These are phyloP conservation scores for Tricholoma furcatifolium DNA, from an alignment of 768 basidiomycete species.

Conservation along the genomic window DNA sequence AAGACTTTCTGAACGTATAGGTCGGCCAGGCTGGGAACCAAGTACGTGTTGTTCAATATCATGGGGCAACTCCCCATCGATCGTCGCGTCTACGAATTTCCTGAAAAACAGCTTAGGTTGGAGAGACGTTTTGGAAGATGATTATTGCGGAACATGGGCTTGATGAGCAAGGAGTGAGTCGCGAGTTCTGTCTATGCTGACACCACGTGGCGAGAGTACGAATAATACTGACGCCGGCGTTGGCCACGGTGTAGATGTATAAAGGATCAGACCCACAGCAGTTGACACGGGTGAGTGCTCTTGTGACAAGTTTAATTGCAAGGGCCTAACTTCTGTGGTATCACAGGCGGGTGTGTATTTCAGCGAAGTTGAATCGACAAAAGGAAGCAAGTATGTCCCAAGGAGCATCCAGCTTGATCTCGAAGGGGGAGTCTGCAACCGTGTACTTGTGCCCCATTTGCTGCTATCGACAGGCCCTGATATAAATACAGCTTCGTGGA, in stretches of 20 bases:
- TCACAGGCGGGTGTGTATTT: constrained; percentile 80
- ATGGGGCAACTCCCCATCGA: constrained; percentile 34
- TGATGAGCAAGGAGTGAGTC: constrained; percentile 62
- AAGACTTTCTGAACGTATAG: constrained; percentile 34
- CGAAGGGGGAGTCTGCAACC: constrained; percentile 83
- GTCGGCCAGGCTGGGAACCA: constrained; percentile 70
- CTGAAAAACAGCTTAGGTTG: constrained; percentile 44
- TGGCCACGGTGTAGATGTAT: constrained; percentile 48
- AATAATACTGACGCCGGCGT: background rate
- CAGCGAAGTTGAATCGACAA: constrained; percentile 56
- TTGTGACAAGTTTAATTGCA: background rate
- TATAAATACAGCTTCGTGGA: constrained; percentile 50
- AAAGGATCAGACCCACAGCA: constrained; percentile 72
- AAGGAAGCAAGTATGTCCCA: constrained; percentile 76
- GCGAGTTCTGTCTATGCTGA: constrained; percentile 2
- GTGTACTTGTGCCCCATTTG: constrained; percentile 40
- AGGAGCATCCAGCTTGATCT: constrained; percentile 89
- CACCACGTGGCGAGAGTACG: background rate
- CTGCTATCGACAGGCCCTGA: background rate
- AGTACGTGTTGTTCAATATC: constrained; percentile 22
- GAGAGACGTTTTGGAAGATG: constrained; percentile 88
- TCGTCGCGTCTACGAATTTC: constrained; percentile 55
- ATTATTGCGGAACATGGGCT: constrained; percentile 86
- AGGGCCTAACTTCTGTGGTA: background rate
- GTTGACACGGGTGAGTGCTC: constrained; percentile 57